Base-by-base conservation (phyloP, 2,329 filamentous ascomycete genomes). In the Fusarium sp. region DNA sequence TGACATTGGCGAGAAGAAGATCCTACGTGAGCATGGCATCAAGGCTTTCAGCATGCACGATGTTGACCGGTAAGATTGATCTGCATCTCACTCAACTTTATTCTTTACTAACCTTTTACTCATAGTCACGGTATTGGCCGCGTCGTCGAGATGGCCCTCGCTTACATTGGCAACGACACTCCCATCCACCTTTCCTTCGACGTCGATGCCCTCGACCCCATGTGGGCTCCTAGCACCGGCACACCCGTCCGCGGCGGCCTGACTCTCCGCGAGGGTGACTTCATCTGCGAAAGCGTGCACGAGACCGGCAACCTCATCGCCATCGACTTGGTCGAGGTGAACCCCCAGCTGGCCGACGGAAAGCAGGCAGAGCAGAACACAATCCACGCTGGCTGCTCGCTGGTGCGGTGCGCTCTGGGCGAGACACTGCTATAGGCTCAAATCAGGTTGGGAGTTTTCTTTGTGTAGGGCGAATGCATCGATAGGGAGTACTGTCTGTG, bases 41-140 rank as follows among this genome's bases (percentile, higher is more conserved):
- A 95, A 93, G 84, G 95, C 95, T 6, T 99, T 98, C 76, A 95
- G 91, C 82, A 99, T 99, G 96, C 96, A 97, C 78, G 96, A 99
- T 77, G 92, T 99, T 79, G 96, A 99, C 80, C 87, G 88, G 91
- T 93, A 83, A 74, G 86, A 77, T 49, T 24, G 13, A 1, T 17
- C 1, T 5, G 5, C 39, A 19, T 9, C 17, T 35, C 19, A 6
- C 20, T 35, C 20, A 6, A 19, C 9, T 1, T 7, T 28, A 19
- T 14, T 8, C 19, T 22, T 40, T 14, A 45, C 70, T 71, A 35
- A 72, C 51, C 1, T 56, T 13, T 26, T 2, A 56, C 19, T 33
- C 7, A 20, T 14, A 94, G 93, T 54, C 86, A 98, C 77, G 96
- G 96, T 46, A 99, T 99, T 75, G 96, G 96, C 56, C 91, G 91